Evolutionary conservation across 192 early-diverging fungal species (phyloP).

Genomic region (Podila epigama): DNA sequence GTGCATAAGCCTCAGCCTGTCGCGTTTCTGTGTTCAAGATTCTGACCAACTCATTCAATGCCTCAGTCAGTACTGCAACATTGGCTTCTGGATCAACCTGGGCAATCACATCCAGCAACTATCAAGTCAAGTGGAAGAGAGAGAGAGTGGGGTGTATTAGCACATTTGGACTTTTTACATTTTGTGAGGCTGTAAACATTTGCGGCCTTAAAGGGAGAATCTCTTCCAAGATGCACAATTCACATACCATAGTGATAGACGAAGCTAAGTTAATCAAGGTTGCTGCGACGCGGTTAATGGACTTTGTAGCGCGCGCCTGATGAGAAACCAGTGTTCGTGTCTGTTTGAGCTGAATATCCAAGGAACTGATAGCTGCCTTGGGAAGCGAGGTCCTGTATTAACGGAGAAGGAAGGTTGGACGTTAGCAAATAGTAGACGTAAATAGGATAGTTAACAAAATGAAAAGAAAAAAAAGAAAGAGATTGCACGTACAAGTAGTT

Average conservation of each 20-base stretch:
- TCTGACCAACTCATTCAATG: conserved; percentile 6
- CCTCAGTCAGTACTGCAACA: conserved; percentile 10
- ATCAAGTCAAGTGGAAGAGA: not conserved
- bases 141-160: not conserved
- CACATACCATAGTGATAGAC: conserved; percentile 32
- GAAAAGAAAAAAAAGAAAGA: not conserved
- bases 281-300: conserved; percentile 40
- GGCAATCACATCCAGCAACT: conserved; percentile 37
- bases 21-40: conserved; percentile 13
- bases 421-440: conserved; percentile 33
- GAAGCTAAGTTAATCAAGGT: conserved; percentile 40
- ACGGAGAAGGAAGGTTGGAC: not conserved
- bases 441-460: conserved; percentile 14
- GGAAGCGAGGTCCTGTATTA: conserved; percentile 36
- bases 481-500: conserved; percentile 53
- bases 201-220: not conserved
- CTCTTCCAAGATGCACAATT: too few relatives aligned
- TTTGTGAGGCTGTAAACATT: not conserved
- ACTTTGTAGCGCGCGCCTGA: conserved; percentile 35
- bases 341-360: conserved; percentile 45
- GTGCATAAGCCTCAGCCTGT: conserved; percentile 10
- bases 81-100: conserved; percentile 21
- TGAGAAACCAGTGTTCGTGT: conserved; percentile 39
- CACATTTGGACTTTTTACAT: not conserved
- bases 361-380: conserved; percentile 36